Evolutionary conservation across 2,329 filamentous ascomycete species (phyloP).

Genomic region (Thyridium curvatum): DNA sequence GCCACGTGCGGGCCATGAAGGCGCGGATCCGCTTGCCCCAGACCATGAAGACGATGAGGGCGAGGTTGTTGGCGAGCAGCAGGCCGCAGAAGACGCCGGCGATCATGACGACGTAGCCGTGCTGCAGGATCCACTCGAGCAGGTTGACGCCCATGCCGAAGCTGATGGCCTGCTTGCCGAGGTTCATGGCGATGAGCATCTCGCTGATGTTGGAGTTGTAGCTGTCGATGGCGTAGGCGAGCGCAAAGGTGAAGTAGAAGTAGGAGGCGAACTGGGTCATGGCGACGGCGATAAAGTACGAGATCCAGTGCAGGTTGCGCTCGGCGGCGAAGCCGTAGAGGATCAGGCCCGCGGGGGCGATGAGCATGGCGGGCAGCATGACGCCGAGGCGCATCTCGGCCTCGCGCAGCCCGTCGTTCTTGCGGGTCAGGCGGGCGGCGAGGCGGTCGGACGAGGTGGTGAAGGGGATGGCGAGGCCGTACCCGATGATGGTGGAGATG

Average conservation of each 20-base stretch:
- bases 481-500: conserved; percentile 28
- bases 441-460: conserved; percentile 33
- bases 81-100: conserved; percentile 41
- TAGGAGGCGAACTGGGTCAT: conserved; percentile 42
- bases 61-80: conserved; percentile 42
- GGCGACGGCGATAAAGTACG: conserved; percentile 42
- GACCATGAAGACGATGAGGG: conserved; percentile 41
- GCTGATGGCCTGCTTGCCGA: conserved; percentile 50
- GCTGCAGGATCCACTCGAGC: conserved; percentile 40
- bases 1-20: conserved; percentile 37
- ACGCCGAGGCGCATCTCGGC: conserved; percentile 39
- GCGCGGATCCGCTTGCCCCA: conserved; percentile 42
- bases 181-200: conserved; percentile 55
- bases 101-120: conserved; percentile 46
- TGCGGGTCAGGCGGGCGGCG: conserved; percentile 33
- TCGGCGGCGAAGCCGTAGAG: conserved; percentile 33
- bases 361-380: conserved; percentile 27
- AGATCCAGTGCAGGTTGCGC: conserved; percentile 33
- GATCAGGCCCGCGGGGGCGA: conserved; percentile 33
- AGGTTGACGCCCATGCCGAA: conserved; percentile 45
- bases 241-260: conserved; percentile 51
- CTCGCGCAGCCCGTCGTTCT: conserved; percentile 39
- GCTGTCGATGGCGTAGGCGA: conserved; percentile 55
- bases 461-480: conserved; percentile 34
- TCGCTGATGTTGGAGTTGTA: conserved; percentile 54